Conservation (phyloP, 148 eudicot species). For the Beta vulgaris region DNA sequence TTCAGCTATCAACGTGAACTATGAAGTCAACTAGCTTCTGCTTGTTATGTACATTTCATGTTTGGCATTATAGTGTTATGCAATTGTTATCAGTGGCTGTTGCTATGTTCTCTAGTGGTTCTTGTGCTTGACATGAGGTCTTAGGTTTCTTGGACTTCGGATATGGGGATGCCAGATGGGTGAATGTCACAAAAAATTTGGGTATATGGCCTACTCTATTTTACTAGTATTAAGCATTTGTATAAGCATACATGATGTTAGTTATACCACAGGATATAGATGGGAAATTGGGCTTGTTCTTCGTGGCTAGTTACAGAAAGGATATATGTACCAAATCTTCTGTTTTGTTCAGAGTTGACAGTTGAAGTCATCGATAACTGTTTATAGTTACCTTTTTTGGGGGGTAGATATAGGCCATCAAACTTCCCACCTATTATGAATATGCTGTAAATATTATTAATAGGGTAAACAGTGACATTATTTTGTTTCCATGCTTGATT, state of each 20-base stretch:
- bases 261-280: no score
- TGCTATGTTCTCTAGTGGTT: no score
- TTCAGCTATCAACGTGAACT: background rate
- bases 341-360: background rate
- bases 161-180: background rate
- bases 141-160: background rate
- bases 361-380: background rate
- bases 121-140: background rate
- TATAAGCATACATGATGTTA: background rate
- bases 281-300: background rate
- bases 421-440: background rate
- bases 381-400: background rate
- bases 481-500: background rate
- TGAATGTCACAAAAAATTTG: background rate
- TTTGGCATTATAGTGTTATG: background rate
- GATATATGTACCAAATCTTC: background rate
- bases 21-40: background rate
- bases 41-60: background rate
- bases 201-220: no score
- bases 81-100: background rate
- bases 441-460: background rate
- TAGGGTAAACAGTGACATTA: background rate
- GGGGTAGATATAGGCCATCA: background rate
- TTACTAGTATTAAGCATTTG: background rate
- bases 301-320: background rate